Evolutionary conservation across 164 flowering plant species (phyloP), one percentile per base, ranked within the genome.

Genomic region (Euptelea pleiosperma): DNA sequence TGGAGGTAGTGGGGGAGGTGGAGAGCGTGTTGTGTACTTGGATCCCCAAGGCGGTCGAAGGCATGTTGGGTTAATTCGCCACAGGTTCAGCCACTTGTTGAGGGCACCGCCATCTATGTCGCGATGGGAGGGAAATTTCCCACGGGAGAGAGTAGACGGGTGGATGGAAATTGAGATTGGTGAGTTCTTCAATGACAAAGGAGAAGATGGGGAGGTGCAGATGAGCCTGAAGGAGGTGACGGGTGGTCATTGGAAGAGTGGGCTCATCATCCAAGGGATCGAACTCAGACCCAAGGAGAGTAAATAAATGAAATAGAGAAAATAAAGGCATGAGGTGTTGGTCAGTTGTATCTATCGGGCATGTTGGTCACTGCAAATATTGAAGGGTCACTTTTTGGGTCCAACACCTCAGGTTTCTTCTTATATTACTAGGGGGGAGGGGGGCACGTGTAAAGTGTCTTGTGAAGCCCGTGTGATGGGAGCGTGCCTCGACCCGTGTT

Each of bases 121-220:
- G n/a, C n/a, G n/a, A 49, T 30, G n/a, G 22, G 30, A 22, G 25
- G 57, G 46, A 0, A 39, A 61, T 21, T 19, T 61, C n/a, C 81
- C 80, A 2, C 41, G 53, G n/a, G 57, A 30, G 52, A 72, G 86
- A 55, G 63, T 22, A 2, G 83, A 85, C 60, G 82, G 82, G 5
- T 85, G 88, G 88, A 44, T 76, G 64, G 86, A 86, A 48, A 57
- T 79, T 0, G 70, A 82, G 54, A 2, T 86, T 58, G 89, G 89
- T 0, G 82, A 86, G 61, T 76, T 68, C 52, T 73, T 58, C 22
- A 63, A 52, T 31, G 73, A 45, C 0, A 56, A 52, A 1, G 67
- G 58, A 18, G 73, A 68, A 8, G 74, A 69, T 25, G 73, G 61
- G 24, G 80, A 73, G 14, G 57, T 87, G 53, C 74, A 79, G 53